These are phyloP conservation scores for Avena eriantha DNA, from an alignment of 176 grass and related monocot species.

Conservation along the genomic window DNA sequence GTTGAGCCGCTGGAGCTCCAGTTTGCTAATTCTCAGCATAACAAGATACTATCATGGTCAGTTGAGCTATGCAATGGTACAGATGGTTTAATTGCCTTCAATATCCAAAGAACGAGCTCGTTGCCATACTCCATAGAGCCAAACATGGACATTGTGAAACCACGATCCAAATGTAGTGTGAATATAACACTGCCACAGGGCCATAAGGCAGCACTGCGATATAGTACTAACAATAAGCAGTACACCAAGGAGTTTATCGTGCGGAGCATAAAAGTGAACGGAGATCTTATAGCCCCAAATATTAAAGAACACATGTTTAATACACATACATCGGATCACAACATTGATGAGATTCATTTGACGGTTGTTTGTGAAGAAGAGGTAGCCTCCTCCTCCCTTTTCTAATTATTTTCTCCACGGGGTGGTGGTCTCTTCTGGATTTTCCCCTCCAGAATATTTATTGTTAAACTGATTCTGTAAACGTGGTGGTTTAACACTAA, in stretches of 20 bases:
- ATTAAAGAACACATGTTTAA: neutral
- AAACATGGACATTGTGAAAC: neutral
- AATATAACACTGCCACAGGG: neutral
- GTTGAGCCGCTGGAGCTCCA: neutral
- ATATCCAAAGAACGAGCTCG: neutral
- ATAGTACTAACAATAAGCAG: neutral
- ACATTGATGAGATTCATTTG: too few relatives aligned
- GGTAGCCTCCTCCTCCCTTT: too few relatives aligned
- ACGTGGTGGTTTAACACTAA: conserved; percentile 42
- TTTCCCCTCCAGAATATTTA: conserved; percentile 35
- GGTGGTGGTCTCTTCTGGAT: too few relatives aligned
- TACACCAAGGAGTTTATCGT: neutral
- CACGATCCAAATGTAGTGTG: neutral
- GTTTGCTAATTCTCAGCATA: neutral
- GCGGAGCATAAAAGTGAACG: neutral
- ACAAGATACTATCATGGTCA: neutral
- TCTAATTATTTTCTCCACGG: too few relatives aligned
- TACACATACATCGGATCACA: neutral
- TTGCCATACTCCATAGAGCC: neutral
- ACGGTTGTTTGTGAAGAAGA: too few relatives aligned
- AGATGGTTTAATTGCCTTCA: neutral
- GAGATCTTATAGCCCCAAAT: neutral
- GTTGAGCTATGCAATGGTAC: neutral
- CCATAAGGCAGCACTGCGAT: neutral
- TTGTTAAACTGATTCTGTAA: conserved; percentile 40